A percentile compares a stretch with the other conserved stretches of the same genome.
Evolutionary conservation across 2,329 filamentous ascomycete species (phyloP).

Genomic region (Cryphonectria parasitica): DNA sequence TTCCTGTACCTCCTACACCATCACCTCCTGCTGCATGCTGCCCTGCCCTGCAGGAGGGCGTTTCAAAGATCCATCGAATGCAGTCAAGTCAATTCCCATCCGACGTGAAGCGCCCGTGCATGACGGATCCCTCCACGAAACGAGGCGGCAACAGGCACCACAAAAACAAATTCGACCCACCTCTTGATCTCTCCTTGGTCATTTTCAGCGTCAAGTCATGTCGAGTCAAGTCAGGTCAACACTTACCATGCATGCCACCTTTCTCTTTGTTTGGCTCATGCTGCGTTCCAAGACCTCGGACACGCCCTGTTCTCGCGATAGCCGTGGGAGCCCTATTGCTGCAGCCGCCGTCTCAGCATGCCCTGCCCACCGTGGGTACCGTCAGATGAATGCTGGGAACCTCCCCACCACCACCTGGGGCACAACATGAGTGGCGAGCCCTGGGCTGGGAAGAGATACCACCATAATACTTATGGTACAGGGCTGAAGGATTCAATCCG

Average conservation of each 20-base stretch:
- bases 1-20: background rate
- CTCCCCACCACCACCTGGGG: background rate
- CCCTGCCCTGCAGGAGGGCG: slow-evolving; percentile 18
- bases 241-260: slow-evolving; percentile 3
- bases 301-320: background rate
- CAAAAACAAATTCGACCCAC: slow-evolving; percentile 2
- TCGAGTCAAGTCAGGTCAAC: background rate
- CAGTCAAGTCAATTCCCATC: background rate
- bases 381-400: background rate
- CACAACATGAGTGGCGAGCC: background rate
- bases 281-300: background rate
- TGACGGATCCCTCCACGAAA: slow-evolving; percentile 2
- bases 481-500: slow-evolving; percentile 6
- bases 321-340: background rate
- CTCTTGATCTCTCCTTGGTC: background rate
- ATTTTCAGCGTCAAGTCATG: background rate
- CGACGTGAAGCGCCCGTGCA: slow-evolving; percentile 21
- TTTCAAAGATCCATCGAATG: slow-evolving; percentile 22
- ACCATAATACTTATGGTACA: background rate
- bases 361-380: background rate
- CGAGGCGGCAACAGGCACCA: slow-evolving; percentile 10
- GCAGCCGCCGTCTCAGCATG: slow-evolving; percentile 2
- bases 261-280: background rate
- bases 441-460: background rate
- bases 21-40: slow-evolving; percentile 2